Evolutionary conservation across 139 green algal species (phyloP).

Genomic region (Closterium sp.): DNA sequence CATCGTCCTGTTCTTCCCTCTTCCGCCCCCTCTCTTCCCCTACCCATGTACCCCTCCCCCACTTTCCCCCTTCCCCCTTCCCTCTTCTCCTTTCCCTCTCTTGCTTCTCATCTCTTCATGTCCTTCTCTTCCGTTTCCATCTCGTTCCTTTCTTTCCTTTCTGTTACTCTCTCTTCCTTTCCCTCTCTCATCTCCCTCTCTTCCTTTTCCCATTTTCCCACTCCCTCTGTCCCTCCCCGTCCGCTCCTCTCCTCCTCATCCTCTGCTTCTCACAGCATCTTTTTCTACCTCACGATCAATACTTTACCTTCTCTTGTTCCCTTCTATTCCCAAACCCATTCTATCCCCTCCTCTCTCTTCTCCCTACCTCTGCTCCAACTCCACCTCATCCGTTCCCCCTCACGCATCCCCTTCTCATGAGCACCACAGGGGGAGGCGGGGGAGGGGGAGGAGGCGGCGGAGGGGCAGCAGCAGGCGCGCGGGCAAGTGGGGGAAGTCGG

Average conservation of each 20-base stretch:
- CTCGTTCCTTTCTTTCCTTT: no score
- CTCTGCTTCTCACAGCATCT: no score
- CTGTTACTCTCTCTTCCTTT: no score
- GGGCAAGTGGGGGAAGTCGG: no score
- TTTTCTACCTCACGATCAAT: no score
- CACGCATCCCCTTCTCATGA: neutral
- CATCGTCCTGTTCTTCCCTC: neutral
- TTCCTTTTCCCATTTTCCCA: neutral
- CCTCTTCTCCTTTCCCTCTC: no score
- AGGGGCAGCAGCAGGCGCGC: neutral
- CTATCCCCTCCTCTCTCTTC: neutral
- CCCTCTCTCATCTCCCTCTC: neutral
- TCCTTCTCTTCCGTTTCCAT: neutral
- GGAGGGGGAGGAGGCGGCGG: constrained; percentile 2
- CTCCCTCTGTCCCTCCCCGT: neutral
- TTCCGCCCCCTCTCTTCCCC: neutral
- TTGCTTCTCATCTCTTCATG: neutral
- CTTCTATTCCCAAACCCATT: neutral
- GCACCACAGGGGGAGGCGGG: neutral
- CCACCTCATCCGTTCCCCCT: neutral
- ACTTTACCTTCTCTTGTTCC: no score
- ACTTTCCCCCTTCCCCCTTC: no score
- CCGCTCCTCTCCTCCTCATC: no score
- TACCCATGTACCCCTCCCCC: neutral
- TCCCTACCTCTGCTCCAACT: neutral